Evolutionary conservation across 768 basidiomycete species (phyloP), one percentile per base, ranked within the genome.

Genomic region (Podaxis carcinomalis): DNA sequence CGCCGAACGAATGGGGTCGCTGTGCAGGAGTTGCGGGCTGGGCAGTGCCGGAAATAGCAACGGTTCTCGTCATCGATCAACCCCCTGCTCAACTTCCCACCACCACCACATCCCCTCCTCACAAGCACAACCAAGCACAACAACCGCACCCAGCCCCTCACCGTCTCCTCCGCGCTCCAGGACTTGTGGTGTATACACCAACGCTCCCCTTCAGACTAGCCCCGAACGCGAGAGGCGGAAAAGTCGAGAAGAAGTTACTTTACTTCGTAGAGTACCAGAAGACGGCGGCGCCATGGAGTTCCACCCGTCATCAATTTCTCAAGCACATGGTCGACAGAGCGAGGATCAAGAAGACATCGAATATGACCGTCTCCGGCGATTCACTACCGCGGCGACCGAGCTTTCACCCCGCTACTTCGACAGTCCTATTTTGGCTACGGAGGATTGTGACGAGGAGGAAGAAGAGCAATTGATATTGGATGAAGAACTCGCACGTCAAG

Each of bases 251-350:
- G 67, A 61, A 59, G 59, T 68, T 42, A 42, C 65, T 11, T 25
- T 52, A 2, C 67, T 79, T 9, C 62, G 69, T 64, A 68, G 73
- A 9, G 77, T 80, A 2, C 76, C 75, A 19, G 80, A 81, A 59
- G 75, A 78, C 54, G 67, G 67, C 6, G 67, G 67, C 44, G 25
- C 65, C 2, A 66, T 68, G 46, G 63, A 67, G 11, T 65, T 66
- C 13, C 63, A 56, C 11, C 27, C 57, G 21, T 23, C 21, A 21
- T 19, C 56, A 32, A 23, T 19, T 16, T 37, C 47, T 16, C 52
- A 55, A 25, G n/a, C 14, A 14, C 16, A 35, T 39, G 40, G 28
- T 32, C 52, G 13, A 19, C 32, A 9, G 6, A 27, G 4, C 14
- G 19, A 39, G 25, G 59, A 40, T 5, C 57, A 42, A 51, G 47